Conservation (phyloP, 1,139 yeast species). For the Candida glucosophila region DNA sequence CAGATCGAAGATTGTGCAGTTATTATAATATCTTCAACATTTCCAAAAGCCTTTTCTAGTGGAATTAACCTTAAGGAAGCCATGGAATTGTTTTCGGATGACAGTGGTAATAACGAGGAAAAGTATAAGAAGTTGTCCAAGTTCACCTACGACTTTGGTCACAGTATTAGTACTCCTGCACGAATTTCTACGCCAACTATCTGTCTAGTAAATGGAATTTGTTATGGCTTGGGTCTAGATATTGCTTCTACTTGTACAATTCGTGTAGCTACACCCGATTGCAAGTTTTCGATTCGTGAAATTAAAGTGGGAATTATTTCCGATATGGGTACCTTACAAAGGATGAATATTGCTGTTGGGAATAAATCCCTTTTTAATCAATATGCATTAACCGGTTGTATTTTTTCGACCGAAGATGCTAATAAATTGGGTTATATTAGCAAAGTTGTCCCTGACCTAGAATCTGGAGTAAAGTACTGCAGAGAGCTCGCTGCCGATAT, state of each 20-base stretch:
- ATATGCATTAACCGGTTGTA: conserved; percentile 55
- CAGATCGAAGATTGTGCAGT: conserved; percentile 38
- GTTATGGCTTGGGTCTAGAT: conserved; percentile 63
- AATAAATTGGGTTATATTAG: conserved; percentile 46
- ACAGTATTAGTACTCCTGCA: conserved; percentile 40
- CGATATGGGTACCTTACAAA: conserved; percentile 71
- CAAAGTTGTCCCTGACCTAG: conserved; percentile 35
- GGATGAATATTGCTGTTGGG: conserved; percentile 48
- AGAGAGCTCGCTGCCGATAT: conserved; percentile 43
- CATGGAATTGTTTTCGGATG: conserved; percentile 7
- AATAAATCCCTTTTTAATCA: conserved; percentile 56
- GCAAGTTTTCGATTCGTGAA: conserved; percentile 56
- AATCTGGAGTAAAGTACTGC: conserved; percentile 44
- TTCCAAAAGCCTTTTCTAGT: conserved; percentile 51
- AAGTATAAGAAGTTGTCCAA: conserved; percentile 20
- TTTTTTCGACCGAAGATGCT: conserved; percentile 52
- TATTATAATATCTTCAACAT: conserved; percentile 48
- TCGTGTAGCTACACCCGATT: conserved; percentile 48
- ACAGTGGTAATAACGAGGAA: conserved; percentile 10
- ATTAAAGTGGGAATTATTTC: conserved; percentile 71
- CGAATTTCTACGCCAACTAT: conserved; percentile 42
- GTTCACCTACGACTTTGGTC: conserved; percentile 52
- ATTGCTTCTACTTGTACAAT: conserved; percentile 52
- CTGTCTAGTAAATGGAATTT: conserved; percentile 37
- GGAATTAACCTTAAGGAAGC: conserved; percentile 56